Conservation (phyloP, 2,329 filamentous ascomycete species). For the Gnomoniopsis smithogilvyi region DNA sequence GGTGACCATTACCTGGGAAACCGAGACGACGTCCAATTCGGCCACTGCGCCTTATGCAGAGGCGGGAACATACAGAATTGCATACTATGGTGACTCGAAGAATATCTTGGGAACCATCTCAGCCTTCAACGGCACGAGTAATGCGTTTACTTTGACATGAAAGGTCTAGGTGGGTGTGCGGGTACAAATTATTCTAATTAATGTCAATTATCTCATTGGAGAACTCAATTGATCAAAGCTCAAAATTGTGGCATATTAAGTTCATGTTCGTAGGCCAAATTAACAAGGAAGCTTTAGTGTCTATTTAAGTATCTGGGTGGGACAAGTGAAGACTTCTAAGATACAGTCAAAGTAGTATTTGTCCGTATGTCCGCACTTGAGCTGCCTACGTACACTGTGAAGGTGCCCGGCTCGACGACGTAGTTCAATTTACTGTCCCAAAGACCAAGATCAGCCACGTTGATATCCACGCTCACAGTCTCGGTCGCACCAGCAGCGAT, state of each 20-base stretch:
- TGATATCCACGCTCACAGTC: slow-evolving; percentile 45
- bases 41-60: slow-evolving; percentile 60
- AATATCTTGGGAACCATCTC: slow-evolving; percentile 57
- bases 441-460: slow-evolving; percentile 55
- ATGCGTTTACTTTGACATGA: slow-evolving; percentile 25
- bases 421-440: slow-evolving; percentile 65
- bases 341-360: slow-evolving; percentile 54
- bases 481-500: slow-evolving; percentile 58
- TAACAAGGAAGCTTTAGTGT: no score
- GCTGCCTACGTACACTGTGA: slow-evolving; percentile 59
- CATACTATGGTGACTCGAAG: slow-evolving; percentile 82
- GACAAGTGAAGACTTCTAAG: slow-evolving; percentile 16
- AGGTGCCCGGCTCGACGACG: slow-evolving; percentile 70
- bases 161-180: not conserved
- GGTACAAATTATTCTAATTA: not conserved
- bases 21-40: slow-evolving; percentile 68
- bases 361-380: slow-evolving; percentile 54
- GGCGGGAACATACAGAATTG: slow-evolving; percentile 68
- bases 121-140: slow-evolving; percentile 48
- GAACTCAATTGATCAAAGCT: not conserved
- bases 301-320: no score
- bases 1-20: slow-evolving; percentile 75
- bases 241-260: no score
- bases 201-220: not conserved
- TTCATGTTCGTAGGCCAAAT: no score